Evolutionary conservation across 2,329 filamentous ascomycete species (phyloP).

Genomic region (Amphichorda felina): DNA sequence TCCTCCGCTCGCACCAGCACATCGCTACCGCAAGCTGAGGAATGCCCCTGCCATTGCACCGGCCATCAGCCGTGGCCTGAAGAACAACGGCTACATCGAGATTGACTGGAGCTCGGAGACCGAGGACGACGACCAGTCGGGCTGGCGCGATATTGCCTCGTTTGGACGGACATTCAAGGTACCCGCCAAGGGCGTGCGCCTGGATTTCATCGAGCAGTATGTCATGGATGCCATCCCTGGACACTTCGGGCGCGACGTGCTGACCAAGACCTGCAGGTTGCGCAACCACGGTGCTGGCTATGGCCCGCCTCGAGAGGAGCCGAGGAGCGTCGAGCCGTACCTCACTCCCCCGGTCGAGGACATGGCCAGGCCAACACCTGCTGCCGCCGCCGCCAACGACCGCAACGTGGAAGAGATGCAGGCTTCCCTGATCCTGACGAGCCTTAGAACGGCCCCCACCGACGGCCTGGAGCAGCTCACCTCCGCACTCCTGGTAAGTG

Average conservation of each 20-base stretch:
- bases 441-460: conserved; percentile 38
- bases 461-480: conserved; percentile 42
- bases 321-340: conserved; percentile 15
- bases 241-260: conserved; percentile 5
- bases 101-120: conserved; percentile 49
- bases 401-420: conserved; percentile 51
- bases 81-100: conserved; percentile 62
- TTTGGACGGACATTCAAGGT: conserved; percentile 57
- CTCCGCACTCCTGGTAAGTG: conserved; percentile 50
- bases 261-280: conserved; percentile 13
- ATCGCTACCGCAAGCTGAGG: conserved; percentile 50
- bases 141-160: conserved; percentile 45
- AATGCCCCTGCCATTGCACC: conserved; percentile 38
- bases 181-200: conserved; percentile 50
- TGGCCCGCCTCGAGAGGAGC: conserved; percentile 16
- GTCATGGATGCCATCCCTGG: conserved; percentile 5
- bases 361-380: conserved; percentile 6
- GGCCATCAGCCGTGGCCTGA: conserved; percentile 48
- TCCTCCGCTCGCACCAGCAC: conserved; percentile 46
- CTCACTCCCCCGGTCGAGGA: conserved; percentile 11
- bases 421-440: conserved; percentile 50
- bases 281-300: conserved; percentile 26
- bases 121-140: conserved; percentile 38
- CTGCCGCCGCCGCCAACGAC: conserved; percentile 16
- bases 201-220: conserved; percentile 60